phyloP scores from a whole-genome alignment of 2,329 filamentous ascomycete genomes.

The Penicillium sp. region DNA sequence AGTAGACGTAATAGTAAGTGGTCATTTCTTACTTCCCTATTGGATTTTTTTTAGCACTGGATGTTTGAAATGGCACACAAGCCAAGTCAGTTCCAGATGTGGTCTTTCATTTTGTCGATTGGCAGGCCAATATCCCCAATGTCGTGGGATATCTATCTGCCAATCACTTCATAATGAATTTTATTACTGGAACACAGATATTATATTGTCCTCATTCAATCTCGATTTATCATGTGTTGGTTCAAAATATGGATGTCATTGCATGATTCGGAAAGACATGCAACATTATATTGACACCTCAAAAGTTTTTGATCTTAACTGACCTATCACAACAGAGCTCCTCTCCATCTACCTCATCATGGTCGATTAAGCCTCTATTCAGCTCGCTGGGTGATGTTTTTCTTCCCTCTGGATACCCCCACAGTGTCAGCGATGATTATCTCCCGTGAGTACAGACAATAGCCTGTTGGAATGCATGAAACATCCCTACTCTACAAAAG shows the following conservation, averaged over 20 bases:
- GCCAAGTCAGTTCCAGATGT: background rate
- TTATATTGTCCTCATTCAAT: background rate
- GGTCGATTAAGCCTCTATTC: conserved; percentile 30
- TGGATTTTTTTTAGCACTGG: background rate
- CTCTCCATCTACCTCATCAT: conserved; percentile 19
- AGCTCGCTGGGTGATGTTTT: conserved; percentile 66
- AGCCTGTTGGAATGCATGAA: background rate
- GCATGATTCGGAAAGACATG: background rate
- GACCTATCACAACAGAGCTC: conserved; percentile 15
- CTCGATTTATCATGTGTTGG: background rate
- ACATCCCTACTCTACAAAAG: background rate
- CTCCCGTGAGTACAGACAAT: conserved; percentile 54
- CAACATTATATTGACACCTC: background rate
- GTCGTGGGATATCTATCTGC: background rate
- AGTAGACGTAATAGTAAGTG: conserved; percentile 47
- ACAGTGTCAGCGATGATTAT: conserved; percentile 84
- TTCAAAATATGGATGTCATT: background rate
- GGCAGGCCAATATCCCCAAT: background rate
- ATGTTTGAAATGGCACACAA: background rate
- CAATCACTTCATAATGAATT: background rate
- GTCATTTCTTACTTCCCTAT: background rate
- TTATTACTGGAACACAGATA: background rate
- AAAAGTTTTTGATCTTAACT: background rate
- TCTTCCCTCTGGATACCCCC: conserved; percentile 81
- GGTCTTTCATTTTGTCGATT: background rate